Evolutionary conservation across 1,284 basidiomycete genomes (phyloP).

Genomic region (Xerocomus nothofagi): DNA sequence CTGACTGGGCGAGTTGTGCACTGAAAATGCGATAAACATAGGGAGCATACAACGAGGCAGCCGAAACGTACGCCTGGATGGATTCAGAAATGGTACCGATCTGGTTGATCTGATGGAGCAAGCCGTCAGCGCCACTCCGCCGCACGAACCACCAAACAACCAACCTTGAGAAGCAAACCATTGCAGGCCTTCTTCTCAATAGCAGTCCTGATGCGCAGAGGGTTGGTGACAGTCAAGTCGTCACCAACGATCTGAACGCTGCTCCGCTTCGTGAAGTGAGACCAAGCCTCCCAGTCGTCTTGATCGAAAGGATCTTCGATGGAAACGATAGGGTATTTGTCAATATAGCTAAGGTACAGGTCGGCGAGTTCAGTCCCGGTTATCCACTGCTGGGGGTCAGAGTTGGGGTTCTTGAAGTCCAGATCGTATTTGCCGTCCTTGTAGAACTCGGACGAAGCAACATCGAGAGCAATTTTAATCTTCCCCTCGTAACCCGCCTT

Average conservation of each 20-base stretch:
- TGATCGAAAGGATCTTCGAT: conserved; percentile 99
- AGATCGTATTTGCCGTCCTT: conserved; percentile 99
- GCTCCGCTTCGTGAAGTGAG: conserved; percentile 80
- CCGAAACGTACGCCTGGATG: conserved; percentile 78
- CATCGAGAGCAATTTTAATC: conserved; percentile 98
- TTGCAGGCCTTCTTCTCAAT: conserved; percentile 99
- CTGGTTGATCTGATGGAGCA: conserved; percentile 75
- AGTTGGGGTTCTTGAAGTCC: conserved; percentile 99
- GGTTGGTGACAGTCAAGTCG: conserved; percentile 99
- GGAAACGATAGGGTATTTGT: conserved; percentile 95
- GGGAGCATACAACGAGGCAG: background rate
- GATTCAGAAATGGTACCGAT: conserved; percentile 99
- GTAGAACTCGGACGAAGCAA: conserved; percentile 99
- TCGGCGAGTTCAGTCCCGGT: conserved; percentile 91
- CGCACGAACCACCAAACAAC: conserved; percentile 1
- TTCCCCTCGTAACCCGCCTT: conserved; percentile 98
- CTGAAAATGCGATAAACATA: conserved; percentile 40
- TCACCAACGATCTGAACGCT: conserved; percentile 95
- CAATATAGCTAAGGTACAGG: conserved; percentile 83
- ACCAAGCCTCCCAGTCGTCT: conserved; percentile 99
- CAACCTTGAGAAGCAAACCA: conserved; percentile 93
- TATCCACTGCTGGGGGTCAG: conserved; percentile 96
- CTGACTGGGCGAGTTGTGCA: conserved; percentile 94
- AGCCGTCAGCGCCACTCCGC: background rate
- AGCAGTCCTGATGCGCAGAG: conserved; percentile 95